Conservation (phyloP, 2,329 filamentous ascomycete species). For the Clathrospora elynae region DNA sequence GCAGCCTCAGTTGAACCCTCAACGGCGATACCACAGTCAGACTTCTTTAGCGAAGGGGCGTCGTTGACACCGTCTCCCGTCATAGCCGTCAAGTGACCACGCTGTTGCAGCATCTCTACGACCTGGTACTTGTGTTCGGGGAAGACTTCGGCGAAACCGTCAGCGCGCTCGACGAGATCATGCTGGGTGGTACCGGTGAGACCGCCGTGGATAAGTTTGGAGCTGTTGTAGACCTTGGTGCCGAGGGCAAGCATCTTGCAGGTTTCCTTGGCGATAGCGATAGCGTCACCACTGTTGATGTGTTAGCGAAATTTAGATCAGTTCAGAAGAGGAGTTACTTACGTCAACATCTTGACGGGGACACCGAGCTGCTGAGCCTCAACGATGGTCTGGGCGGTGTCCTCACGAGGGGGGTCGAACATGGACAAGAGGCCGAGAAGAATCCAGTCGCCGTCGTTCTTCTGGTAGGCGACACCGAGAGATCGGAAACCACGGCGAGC, state of each 20-base stretch:
- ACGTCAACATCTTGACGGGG: constrained; percentile 78
- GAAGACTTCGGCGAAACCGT: constrained; percentile 76
- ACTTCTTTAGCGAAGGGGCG: constrained; percentile 74
- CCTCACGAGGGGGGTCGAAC: constrained; percentile 79
- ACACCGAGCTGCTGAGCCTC: constrained; percentile 78
- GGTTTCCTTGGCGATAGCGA: constrained; percentile 79
- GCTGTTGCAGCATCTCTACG: constrained; percentile 75
- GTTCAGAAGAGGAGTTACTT: constrained; percentile 5
- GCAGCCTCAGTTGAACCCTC: constrained; percentile 74
- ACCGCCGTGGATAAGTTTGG: constrained; percentile 77
- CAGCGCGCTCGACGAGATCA: constrained; percentile 75
- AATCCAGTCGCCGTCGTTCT: constrained; percentile 75
- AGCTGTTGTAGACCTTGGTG: constrained; percentile 81
- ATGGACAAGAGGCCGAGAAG: constrained; percentile 78
- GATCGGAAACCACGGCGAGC: constrained; percentile 80
- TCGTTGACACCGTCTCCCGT: constrained; percentile 78
- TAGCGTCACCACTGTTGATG: constrained; percentile 65
- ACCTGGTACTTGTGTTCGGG: constrained; percentile 78
- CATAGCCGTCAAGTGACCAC: constrained; percentile 75
- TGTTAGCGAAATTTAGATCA: constrained; percentile 5
- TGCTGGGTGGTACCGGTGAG: constrained; percentile 74
- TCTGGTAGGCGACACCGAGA: constrained; percentile 77
- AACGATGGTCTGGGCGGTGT: constrained; percentile 77
- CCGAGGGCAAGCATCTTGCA: constrained; percentile 81
- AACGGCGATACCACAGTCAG: constrained; percentile 75